These are phyloP conservation scores for Syzygium grande DNA, from an alignment of 345 rosid species.

Conservation along the genomic window DNA sequence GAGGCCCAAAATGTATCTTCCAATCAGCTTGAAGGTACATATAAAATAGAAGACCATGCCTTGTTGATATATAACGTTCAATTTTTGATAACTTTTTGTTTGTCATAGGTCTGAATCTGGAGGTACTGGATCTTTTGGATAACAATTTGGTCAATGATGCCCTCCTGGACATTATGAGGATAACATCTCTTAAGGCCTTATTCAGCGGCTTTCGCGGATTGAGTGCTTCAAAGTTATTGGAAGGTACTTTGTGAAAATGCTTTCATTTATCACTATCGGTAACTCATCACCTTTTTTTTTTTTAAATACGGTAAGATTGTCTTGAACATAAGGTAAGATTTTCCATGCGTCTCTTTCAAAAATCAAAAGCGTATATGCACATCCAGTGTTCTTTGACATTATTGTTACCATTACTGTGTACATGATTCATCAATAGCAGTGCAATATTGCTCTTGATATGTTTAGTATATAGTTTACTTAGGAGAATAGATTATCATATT, in stretches of 20 bases:
- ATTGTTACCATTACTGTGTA: too few relatives aligned
- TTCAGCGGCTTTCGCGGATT: accelerated
- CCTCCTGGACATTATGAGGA: accelerated
- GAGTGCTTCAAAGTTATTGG: background rate
- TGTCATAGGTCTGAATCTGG: background rate
- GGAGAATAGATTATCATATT: too few relatives aligned
- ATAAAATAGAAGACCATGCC: background rate
- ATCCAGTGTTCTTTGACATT: too few relatives aligned
- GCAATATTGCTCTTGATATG: too few relatives aligned
- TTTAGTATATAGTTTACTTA: too few relatives aligned
- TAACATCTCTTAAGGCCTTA: background rate
- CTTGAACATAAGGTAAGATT: too few relatives aligned
- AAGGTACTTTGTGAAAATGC: background rate
- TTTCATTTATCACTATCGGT: background rate
- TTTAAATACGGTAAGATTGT: too few relatives aligned
- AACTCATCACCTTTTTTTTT: too few relatives aligned
- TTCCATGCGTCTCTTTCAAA: too few relatives aligned
- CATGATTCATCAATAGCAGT: too few relatives aligned
- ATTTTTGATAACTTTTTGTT: background rate
- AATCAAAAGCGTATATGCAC: too few relatives aligned
- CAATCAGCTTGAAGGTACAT: background rate
- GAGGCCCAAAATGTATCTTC: background rate
- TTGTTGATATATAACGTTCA: background rate
- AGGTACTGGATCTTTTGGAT: background rate
- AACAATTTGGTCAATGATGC: background rate